Evolutionary conservation across 768 basidiomycete genomes (phyloP), one percentile per base, ranked within the genome.

Genomic region (Rhizopogon vesiculosus): DNA sequence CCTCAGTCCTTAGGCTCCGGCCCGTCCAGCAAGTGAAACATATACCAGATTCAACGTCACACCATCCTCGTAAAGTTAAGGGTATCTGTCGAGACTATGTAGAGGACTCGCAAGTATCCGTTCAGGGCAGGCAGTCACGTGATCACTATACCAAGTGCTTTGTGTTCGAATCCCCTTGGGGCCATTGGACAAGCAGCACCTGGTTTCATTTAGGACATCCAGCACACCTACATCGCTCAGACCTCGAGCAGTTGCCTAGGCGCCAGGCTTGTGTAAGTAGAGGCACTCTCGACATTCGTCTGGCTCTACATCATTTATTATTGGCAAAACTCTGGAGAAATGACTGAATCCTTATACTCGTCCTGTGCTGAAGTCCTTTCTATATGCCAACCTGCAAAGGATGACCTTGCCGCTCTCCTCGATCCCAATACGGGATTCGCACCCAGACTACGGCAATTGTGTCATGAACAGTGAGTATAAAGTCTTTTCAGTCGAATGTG

Each of bases 401-500:
- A 77, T 50, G 85, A 89, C 67, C 71, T 90, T 7, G 78, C 74
- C 19, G 75, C 77, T 16, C 69, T 91, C 7, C 76, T 91, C 7
- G 77, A 89, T 56, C 86, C 86, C 19, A 77, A 83, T 3, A 75
- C 74, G 0, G 89, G 89, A 0, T 88, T 88, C 67, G 87, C 89
- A 12, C 87, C 89, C 0, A 77, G 81, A 18, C 69, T 91, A 16
- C 68, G 74, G 16, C 69, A 76, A 22, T 56, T 81, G 61, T 80
- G 80, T 65, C 71, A 73, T 31, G 79, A 85, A 33, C 82, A 83
- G 87, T 89, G 56, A 61, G 84, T 74, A 8, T 15, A 5, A 18
- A 19, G 7, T 41, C 41, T 31, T n/a, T 4, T 31, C 7, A 49
- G 44, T n/a, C 1, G 9, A 10, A 40, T 28, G 33, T 19, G 15